These are phyloP conservation scores for Fusarium sp. DNA, from an alignment of 2,329 filamentous ascomycete genomes.

Conservation along the genomic window DNA sequence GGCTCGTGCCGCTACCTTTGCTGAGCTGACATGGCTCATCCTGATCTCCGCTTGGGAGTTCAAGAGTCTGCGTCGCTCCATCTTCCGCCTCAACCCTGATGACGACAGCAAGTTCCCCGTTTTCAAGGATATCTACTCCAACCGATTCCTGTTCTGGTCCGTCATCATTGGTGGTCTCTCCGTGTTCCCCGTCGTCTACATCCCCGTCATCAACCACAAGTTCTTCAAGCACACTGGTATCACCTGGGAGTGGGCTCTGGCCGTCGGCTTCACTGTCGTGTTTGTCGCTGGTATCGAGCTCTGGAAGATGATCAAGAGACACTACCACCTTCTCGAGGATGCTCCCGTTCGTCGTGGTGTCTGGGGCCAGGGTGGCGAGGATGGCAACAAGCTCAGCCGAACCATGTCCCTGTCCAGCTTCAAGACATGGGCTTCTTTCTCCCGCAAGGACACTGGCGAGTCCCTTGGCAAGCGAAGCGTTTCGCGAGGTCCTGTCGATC, in stretches of 20 bases:
- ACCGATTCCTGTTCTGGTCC: slow-evolving; percentile 78
- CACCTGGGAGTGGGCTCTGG: slow-evolving; percentile 80
- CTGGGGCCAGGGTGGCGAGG: slow-evolving; percentile 66
- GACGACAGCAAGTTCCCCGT: slow-evolving; percentile 63
- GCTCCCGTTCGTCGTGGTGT: slow-evolving; percentile 60
- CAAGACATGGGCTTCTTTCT: slow-evolving; percentile 59
- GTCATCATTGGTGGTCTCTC: slow-evolving; percentile 70
- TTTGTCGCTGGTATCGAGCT: slow-evolving; percentile 76
- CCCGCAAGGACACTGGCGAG: slow-evolving; percentile 56
- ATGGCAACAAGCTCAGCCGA: slow-evolving; percentile 59
- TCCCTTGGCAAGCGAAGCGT: slow-evolving; percentile 46
- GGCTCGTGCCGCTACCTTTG: slow-evolving; percentile 79
- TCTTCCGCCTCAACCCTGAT: slow-evolving; percentile 74
- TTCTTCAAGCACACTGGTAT: slow-evolving; percentile 81
- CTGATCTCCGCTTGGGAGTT: slow-evolving; percentile 84
- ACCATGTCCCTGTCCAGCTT: slow-evolving; percentile 66
- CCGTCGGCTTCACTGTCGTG: slow-evolving; percentile 71
- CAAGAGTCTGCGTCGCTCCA: slow-evolving; percentile 76
- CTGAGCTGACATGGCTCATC: slow-evolving; percentile 78
- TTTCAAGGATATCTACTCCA: slow-evolving; percentile 74
- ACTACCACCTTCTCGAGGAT: slow-evolving; percentile 64
- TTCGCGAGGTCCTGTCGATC: slow-evolving; percentile 35
- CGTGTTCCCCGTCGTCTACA: slow-evolving; percentile 77
- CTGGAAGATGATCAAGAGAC: slow-evolving; percentile 78
- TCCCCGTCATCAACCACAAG: slow-evolving; percentile 75